phyloP scores from a whole-genome alignment of 1,284 basidiomycete genomes.

The Sporisorium graminicola region DNA sequence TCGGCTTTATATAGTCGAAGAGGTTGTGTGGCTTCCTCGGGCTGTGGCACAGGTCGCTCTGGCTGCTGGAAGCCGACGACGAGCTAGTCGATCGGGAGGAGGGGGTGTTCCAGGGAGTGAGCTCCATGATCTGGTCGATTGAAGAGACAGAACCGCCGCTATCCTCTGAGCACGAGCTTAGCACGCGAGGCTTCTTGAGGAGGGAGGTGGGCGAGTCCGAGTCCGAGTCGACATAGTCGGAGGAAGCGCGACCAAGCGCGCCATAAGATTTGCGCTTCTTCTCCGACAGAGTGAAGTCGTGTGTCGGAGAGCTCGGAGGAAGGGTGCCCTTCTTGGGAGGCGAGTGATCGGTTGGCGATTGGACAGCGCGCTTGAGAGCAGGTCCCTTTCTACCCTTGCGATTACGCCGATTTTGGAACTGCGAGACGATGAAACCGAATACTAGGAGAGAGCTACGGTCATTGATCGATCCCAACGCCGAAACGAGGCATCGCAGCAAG shows the following conservation, averaged over 20 bases:
- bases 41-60: constrained; percentile 22
- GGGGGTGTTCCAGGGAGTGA: constrained; percentile 28
- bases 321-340: not conserved
- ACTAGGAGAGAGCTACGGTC: not conserved
- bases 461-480: not conserved
- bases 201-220: constrained; percentile 10
- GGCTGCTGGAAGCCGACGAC: constrained; percentile 23
- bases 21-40: constrained; percentile 20
- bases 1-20: constrained; percentile 20
- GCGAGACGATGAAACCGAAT: not conserved
- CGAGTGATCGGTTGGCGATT: not conserved
- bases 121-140: not conserved
- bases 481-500: not conserved
- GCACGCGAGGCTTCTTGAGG: constrained; percentile 28
- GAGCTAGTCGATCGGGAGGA: constrained; percentile 30
- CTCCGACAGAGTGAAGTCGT: constrained; percentile 14
- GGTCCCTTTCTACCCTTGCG: constrained; percentile 34
- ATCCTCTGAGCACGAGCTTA: constrained; percentile 5
- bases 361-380: not conserved
- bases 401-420: constrained; percentile 62
- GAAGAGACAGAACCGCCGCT: constrained; percentile 21
- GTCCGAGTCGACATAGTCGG: constrained; percentile 5
- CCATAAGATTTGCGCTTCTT: constrained; percentile 43
- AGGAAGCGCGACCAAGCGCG: constrained; percentile 13
- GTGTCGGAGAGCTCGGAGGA: constrained; percentile 6